phyloP scores from a whole-genome alignment of 2,329 filamentous ascomycete species.

The Beauveria rudraprayagi region DNA sequence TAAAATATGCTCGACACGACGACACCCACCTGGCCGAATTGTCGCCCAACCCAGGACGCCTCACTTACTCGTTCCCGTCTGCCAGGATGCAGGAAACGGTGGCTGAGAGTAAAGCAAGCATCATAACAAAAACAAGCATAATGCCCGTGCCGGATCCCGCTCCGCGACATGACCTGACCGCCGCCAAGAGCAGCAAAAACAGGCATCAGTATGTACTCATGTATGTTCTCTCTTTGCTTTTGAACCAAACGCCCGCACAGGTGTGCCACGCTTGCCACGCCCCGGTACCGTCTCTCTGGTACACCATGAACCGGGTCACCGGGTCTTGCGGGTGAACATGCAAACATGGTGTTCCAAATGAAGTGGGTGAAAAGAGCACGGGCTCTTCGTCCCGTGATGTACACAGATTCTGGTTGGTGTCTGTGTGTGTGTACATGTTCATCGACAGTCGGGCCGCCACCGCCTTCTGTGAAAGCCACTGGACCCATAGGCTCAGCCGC shows the following conservation, averaged over 20 bases:
- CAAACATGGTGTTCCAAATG: conserved; percentile 6
- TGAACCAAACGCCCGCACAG: not conserved
- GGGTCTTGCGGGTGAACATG: conserved; percentile 10
- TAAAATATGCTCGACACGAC: not conserved
- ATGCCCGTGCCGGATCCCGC: conserved; percentile 4
- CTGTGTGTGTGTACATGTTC: not conserved
- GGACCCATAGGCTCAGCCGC: conserved; percentile 4
- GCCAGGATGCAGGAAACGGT: not conserved
- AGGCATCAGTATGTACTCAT: not conserved
- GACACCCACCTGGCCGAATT: not conserved
- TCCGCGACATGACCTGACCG: conserved; percentile 5
- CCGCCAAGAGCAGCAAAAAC: not conserved
- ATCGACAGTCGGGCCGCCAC: conserved; percentile 5
- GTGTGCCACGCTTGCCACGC: conserved; percentile 4
- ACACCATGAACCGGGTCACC: conserved; percentile 4
- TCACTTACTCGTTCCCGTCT: not conserved
- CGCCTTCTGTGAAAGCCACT: conserved; percentile 6
- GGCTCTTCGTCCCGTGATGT: not conserved
- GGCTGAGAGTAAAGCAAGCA: conserved; percentile 8
- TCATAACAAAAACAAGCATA: conserved; percentile 4
- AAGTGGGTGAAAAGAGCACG: not conserved
- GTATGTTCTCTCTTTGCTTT: conserved; percentile 7
- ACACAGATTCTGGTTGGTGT: not conserved
- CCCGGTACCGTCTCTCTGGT: not conserved
- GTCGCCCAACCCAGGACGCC: conserved; percentile 6